Evolutionary conservation across 163 green algal genomes (phyloP).

Genomic region (Volvox carteri): DNA sequence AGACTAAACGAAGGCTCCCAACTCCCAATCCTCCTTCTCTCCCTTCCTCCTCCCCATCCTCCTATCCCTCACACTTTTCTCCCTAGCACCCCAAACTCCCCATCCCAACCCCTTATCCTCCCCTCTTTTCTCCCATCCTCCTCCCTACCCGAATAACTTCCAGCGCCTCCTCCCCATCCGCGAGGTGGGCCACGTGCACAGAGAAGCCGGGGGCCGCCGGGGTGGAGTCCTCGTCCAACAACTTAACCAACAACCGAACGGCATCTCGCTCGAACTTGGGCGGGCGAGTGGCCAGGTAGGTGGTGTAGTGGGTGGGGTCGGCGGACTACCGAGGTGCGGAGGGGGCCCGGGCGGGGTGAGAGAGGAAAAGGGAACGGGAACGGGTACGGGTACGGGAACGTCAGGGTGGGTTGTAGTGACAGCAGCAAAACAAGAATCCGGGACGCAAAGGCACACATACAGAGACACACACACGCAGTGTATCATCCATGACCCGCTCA

Average conservation of each 20-base stretch:
- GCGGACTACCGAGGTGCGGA: no score
- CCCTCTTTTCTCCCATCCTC: not conserved
- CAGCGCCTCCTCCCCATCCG: slow-evolving; percentile 70
- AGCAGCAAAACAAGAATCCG: no score
- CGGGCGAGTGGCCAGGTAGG: slow-evolving; percentile 82
- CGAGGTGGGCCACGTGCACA: slow-evolving; percentile 94
- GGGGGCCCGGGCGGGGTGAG: not conserved
- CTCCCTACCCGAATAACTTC: slow-evolving; percentile 69
- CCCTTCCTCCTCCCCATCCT: no score
- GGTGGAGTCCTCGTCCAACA: slow-evolving; percentile 63
- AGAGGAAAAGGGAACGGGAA: not conserved
- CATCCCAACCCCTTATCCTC: not conserved
- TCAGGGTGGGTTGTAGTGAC: no score
- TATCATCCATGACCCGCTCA: not conserved
- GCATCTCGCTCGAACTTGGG: slow-evolving; percentile 87
- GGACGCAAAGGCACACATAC: not conserved
- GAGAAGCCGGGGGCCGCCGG: slow-evolving; percentile 75
- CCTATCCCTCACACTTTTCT: no score
- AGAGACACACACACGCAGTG: not conserved
- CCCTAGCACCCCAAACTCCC: not conserved
- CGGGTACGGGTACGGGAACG: no score
- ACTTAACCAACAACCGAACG: slow-evolving; percentile 78
- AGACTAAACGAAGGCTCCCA: no score
- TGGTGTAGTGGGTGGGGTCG: slow-evolving; percentile 72
- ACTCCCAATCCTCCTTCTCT: no score